Conservation (phyloP, 23 red algal genomes). For the Gracilaria domingensis region DNA sequence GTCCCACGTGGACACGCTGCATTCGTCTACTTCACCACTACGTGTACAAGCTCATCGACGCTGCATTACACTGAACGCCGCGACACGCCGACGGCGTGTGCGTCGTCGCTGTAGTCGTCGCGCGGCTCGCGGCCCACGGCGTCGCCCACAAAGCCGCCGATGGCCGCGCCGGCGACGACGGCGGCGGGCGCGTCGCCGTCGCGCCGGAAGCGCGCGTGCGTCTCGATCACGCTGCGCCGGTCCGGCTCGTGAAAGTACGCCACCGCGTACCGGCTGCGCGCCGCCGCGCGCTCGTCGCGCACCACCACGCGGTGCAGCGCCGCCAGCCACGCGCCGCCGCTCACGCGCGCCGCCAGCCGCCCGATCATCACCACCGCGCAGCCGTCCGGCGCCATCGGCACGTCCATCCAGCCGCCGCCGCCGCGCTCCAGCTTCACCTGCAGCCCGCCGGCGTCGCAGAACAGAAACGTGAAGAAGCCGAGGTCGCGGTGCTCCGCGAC, state of each 20-base stretch:
- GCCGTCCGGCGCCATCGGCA: conserved; percentile 7
- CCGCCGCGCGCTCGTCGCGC: background rate
- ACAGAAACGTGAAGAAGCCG: conserved; percentile 50
- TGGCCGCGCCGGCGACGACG: too few species aligned
- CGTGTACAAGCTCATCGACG: too few species aligned
- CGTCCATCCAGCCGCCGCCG: conserved; percentile 32
- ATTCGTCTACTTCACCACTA: too few species aligned
- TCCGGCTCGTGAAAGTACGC: conserved; percentile 53
- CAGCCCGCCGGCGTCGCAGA: conserved; percentile 26
- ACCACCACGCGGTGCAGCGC: conserved; percentile 63
- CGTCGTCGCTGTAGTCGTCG: too few species aligned
- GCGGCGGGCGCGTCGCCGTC: background rate
- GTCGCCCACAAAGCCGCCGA: too few species aligned
- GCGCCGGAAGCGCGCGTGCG: background rate
- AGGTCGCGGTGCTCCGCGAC: conserved; percentile 53
- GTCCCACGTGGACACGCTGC: too few species aligned
- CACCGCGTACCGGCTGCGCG: conserved; percentile 18
- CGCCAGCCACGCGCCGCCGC: conserved; percentile 37
- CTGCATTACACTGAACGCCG: too few species aligned
- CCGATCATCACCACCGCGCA: conserved; percentile 28
- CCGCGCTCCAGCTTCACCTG: conserved; percentile 4
- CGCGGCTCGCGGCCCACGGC: too few species aligned
- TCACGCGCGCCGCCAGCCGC: conserved; percentile 48
- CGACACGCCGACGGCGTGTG: too few species aligned
- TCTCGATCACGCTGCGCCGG: background rate